These are phyloP conservation scores for Wickerhamomyces kurtzmanii DNA, from an alignment of 805 yeast genomes.

Conservation along the genomic window DNA sequence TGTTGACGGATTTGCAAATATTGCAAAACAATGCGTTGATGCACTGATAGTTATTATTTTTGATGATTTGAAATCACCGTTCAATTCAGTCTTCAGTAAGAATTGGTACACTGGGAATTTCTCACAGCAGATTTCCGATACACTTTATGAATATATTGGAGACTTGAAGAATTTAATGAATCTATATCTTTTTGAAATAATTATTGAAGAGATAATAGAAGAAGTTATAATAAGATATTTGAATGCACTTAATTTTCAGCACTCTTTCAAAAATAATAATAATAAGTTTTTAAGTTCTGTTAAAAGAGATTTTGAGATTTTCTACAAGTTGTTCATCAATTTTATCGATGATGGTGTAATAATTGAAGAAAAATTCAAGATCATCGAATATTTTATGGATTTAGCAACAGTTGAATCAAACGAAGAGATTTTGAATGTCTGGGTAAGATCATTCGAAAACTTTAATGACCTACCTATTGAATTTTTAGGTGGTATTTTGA, in stretches of 20 bases:
- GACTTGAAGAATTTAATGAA: slow-evolving; percentile 50
- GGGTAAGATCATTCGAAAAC: slow-evolving; percentile 50
- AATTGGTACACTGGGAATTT: slow-evolving; percentile 57
- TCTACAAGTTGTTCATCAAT: slow-evolving; percentile 42
- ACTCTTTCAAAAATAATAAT: slow-evolving; percentile 30
- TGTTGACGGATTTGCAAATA: slow-evolving; percentile 72
- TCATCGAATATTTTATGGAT: slow-evolving; percentile 56
- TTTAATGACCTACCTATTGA: slow-evolving; percentile 75
- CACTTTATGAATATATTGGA: slow-evolving; percentile 63
- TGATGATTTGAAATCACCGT: slow-evolving; percentile 60
- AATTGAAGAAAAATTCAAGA: slow-evolving; percentile 39
- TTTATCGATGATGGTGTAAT: slow-evolving; percentile 27
- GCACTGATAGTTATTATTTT: slow-evolving; percentile 51
- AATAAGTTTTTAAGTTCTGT: slow-evolving; percentile 38
- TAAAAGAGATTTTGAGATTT: slow-evolving; percentile 48
- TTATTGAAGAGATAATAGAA: slow-evolving; percentile 43
- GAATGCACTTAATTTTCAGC: slow-evolving; percentile 30
- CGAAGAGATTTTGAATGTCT: slow-evolving; percentile 40
- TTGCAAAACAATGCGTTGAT: slow-evolving; percentile 55
- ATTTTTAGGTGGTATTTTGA: slow-evolving; percentile 55
- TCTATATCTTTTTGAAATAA: slow-evolving; percentile 41
- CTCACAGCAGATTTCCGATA: slow-evolving; percentile 56
- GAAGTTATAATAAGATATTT: slow-evolving; percentile 41
- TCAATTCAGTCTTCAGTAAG: slow-evolving; percentile 52
- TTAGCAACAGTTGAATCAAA: slow-evolving; percentile 34